phyloP scores from a whole-genome alignment of 805 yeast species.

The Candida khao-thaluensis region DNA sequence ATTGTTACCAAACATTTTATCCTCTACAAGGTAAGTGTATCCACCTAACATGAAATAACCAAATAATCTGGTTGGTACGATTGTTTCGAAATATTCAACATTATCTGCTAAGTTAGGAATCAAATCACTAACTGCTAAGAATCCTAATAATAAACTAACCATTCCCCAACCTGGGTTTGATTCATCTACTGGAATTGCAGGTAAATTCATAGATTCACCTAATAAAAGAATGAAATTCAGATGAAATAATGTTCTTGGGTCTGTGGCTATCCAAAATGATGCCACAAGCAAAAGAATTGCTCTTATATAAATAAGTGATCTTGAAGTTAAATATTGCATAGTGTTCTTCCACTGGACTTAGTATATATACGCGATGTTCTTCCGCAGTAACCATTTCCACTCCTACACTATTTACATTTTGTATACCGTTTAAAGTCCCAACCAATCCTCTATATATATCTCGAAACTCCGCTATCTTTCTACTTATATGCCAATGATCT shows the following conservation, averaged over 20 bases:
- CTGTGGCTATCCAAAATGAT: constrained; percentile 47
- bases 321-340: constrained; percentile 55
- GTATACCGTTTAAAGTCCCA: too few species aligned
- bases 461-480: too few species aligned
- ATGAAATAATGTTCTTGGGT: constrained; percentile 44
- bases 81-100: constrained; percentile 52
- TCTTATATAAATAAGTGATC: constrained; percentile 47
- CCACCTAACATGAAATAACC: constrained; percentile 50
- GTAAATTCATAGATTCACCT: constrained; percentile 59
- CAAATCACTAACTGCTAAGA: constrained; percentile 52
- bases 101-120: constrained; percentile 56
- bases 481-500: too few species aligned
- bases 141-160: constrained; percentile 44
- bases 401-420: too few species aligned
- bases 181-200: constrained; percentile 27
- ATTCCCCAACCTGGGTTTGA: constrained; percentile 50
- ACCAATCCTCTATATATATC: too few species aligned
- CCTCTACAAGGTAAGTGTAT: constrained; percentile 47
- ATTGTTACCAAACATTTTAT: constrained; percentile 56
- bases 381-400: too few species aligned
- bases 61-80: constrained; percentile 57
- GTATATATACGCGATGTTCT: too few species aligned
- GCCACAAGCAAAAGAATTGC: constrained; percentile 43
- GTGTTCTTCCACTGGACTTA: background rate
- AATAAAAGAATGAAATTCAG: constrained; percentile 50